phyloP scores from a whole-genome alignment of 805 yeast genomes.

The Schizosaccharomyces octosporus region DNA sequence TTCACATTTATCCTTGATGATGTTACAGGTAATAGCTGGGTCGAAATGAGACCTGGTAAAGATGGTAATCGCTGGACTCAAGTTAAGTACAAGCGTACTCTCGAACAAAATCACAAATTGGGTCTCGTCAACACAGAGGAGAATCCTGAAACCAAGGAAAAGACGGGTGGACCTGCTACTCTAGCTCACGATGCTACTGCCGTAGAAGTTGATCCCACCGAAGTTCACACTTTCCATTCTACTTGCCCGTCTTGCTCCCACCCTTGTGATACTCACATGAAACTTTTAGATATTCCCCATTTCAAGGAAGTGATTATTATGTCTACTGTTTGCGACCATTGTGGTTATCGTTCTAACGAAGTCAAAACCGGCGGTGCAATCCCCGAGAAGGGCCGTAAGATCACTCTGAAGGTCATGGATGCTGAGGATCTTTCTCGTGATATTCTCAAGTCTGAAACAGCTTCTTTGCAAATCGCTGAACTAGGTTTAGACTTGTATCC shows the following conservation, averaged over 20 bases:
- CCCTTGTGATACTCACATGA: conserved; percentile 84
- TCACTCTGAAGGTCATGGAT: conserved; percentile 54
- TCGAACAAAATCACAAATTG: conserved; percentile 63
- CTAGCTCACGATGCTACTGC: conserved; percentile 1
- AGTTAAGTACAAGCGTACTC: conserved; percentile 56
- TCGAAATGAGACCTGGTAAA: conserved; percentile 69
- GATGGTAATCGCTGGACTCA: conserved; percentile 76
- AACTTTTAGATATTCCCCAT: conserved; percentile 86
- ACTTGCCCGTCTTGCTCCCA: conserved; percentile 75
- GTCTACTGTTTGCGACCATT: conserved; percentile 77
- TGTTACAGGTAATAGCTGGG: conserved; percentile 95
- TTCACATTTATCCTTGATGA: conserved; percentile 62
- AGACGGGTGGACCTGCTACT: not conserved
- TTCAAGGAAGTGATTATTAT: conserved; percentile 90
- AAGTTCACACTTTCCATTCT: conserved; percentile 80
- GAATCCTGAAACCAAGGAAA: conserved; percentile 8
- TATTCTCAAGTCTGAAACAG: conserved; percentile 79
- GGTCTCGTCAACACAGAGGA: conserved; percentile 51
- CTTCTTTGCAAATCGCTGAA: conserved; percentile 70
- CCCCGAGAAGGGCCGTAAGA: conserved; percentile 58
- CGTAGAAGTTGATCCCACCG: conserved; percentile 23
- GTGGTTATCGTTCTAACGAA: conserved; percentile 92
- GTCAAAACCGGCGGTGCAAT: conserved; percentile 96
- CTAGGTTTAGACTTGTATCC: conserved; percentile 71
- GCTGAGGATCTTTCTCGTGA: conserved; percentile 87